Conservation (phyloP, 768 basidiomycete genomes). For the Collybia nuda region DNA sequence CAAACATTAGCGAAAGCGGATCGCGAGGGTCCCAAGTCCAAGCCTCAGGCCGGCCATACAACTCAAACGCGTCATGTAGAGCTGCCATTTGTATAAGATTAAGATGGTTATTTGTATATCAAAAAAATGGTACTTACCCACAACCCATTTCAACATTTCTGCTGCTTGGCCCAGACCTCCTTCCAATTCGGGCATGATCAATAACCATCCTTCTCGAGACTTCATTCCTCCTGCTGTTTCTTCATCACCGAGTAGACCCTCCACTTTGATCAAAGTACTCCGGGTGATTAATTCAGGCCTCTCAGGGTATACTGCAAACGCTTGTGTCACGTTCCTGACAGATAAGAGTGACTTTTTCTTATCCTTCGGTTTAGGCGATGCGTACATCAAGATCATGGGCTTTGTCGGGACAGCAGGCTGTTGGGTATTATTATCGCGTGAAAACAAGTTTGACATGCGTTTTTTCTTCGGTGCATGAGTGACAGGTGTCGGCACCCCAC, state of each 20-base stretch:
- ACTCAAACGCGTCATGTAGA: conserved; percentile 81
- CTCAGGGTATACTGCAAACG: conserved; percentile 95
- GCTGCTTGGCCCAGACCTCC: conserved; percentile 57
- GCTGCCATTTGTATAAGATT: conserved; percentile 37
- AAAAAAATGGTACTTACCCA: conserved; percentile 52
- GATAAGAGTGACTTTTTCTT: conserved; percentile 72
- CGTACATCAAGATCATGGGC: conserved; percentile 55
- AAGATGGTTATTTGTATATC: not conserved
- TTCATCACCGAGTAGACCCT: conserved; percentile 81
- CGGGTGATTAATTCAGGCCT: conserved; percentile 87
- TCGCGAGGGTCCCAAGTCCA: conserved; percentile 93
- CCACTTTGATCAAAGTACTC: conserved; percentile 90
- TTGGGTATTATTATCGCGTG: conserved; percentile 34
- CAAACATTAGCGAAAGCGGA: conserved; percentile 85
- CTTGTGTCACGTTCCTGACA: conserved; percentile 71
- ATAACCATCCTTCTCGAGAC: conserved; percentile 77
- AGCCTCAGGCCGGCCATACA: conserved; percentile 84
- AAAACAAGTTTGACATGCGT: conserved; percentile 73
- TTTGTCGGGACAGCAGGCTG: conserved; percentile 26
- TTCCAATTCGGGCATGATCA: conserved; percentile 89
- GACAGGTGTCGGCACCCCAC: conserved; percentile 18
- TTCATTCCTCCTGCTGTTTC: conserved; percentile 65
- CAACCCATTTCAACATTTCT: conserved; percentile 91
- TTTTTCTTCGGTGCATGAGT: conserved; percentile 36
- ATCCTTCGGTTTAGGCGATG: conserved; percentile 69